phyloP scores from a whole-genome alignment of 129 eudicot genomes.

The Centella asiatica region DNA sequence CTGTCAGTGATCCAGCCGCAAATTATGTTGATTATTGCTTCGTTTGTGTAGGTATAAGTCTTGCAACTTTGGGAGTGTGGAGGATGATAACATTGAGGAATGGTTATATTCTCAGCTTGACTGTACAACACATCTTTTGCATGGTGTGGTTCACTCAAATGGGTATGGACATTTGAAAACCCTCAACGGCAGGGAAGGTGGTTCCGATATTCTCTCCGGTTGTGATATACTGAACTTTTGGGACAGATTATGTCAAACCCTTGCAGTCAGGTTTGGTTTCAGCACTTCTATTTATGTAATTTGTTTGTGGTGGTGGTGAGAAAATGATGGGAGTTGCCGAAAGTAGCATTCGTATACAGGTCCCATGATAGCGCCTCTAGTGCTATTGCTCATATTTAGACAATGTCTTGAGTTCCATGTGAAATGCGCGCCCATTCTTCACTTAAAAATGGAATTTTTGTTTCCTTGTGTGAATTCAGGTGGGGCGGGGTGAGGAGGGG shows the following conservation, averaged over 20 bases:
- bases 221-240: constrained; percentile 4
- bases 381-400: too few species aligned
- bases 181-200: constrained; percentile 13
- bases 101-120: constrained; percentile 1
- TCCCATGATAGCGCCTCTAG: too few species aligned
- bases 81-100: background rate
- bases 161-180: constrained; percentile 10
- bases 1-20: too few species aligned
- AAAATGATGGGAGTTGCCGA: background rate
- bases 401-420: too few species aligned
- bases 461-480: too few species aligned
- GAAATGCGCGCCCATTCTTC: too few species aligned
- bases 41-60: background rate
- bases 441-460: too few species aligned
- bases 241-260: constrained; percentile 13
- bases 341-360: background rate
- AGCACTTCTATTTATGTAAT: background rate
- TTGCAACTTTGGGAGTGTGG: background rate
- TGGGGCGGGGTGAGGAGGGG: too few species aligned
- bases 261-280: constrained; percentile 10
- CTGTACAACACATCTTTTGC: constrained; percentile 3
- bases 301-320: background rate
- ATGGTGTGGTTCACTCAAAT: constrained; percentile 7
- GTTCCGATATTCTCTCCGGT: background rate
- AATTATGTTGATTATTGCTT: background rate